Base-by-base conservation (phyloP, 2,329 filamentous ascomycete genomes). In the Verticillium alfalfae region DNA sequence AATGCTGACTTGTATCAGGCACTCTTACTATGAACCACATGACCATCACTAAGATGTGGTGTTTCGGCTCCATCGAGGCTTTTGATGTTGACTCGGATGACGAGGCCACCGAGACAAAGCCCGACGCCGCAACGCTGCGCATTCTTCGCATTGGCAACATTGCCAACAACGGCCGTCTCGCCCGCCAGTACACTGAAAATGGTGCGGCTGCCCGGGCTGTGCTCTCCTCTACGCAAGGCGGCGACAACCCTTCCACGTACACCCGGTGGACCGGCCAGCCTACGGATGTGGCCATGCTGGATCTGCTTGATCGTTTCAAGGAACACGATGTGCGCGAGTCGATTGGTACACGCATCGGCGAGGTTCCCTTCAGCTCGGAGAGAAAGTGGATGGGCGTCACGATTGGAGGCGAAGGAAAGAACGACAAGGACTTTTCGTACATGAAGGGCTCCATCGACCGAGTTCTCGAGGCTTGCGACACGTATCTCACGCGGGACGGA, bases 381-480 rank as follows among this genome's bases (percentile, higher is more conserved):
- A 86, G 94, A 62, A 99, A 99, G 76, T 99, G 94, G 94, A 99
- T 99, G 96, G 96, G 96, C 38, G 93, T 97, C 34, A 90, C 93
- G 2, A 91, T 97, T 67, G 87, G 87, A 54, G 79, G 81, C 26
- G 82, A 86, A 57, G 77, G 79, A 36, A 81, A 80, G 62, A 52
- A 10, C 45, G 88, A 90, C 41, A 87, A 88, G 64, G 91, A 96
- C 69, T 88, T 92, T 66, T 93, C 92, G 0, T 99, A 98, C 73
- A 91, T 98, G 79, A 99, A 99, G 73, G 96, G 95, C 37, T 92
- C 95, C 38, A 82, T 98, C 49, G 95, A 99, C 75, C 90, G 89
- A 73, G 85, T 99, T 26, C 78, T 99, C 6, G 87, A 87, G 61
- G 87, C 91, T 58, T 99, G 94, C 71, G 93, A 97, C 75, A 95